Evolutionary conservation across 192 early-diverging fungal species (phyloP).

Genomic region (Coemansia aciculifera): DNA sequence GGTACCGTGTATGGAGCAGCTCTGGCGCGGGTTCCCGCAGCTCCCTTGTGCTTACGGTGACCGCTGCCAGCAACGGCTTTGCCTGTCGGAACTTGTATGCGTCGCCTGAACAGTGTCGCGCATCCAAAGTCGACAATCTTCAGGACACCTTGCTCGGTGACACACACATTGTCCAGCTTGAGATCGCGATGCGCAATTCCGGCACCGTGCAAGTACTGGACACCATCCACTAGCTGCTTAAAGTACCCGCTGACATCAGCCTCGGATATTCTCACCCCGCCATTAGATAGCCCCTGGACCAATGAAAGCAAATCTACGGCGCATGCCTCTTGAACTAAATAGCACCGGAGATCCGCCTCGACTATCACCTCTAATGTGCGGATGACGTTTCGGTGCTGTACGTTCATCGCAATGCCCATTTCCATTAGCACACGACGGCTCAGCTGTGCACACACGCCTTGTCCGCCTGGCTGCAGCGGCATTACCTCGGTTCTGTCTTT

Average conservation of each 20-base stretch:
- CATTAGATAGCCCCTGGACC: conserved; percentile 55
- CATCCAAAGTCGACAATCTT: conserved; percentile 90
- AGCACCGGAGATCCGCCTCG: conserved; percentile 60
- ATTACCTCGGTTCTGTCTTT: background rate
- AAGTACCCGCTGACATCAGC: conserved; percentile 80
- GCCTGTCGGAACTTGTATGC: conserved; percentile 6
- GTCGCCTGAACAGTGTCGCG: conserved; percentile 46
- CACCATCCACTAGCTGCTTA: conserved; percentile 68
- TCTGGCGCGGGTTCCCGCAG: conserved; percentile 11
- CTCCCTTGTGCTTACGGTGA: background rate
- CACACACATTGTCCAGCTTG: conserved; percentile 90
- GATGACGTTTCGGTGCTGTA: conserved; percentile 70
- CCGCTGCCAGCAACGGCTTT: background rate
- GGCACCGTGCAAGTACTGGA: conserved; percentile 79
- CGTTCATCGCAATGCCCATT: conserved; percentile 43
- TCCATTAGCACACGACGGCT: conserved; percentile 45
- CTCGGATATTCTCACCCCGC: conserved; percentile 27
- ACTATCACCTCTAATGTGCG: conserved; percentile 69
- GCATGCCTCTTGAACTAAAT: conserved; percentile 84
- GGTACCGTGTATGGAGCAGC: conserved; percentile 27
- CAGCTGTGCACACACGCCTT: background rate
- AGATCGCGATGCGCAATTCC: conserved; percentile 85
- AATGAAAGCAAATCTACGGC: conserved; percentile 77
- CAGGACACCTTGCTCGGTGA: conserved; percentile 62
- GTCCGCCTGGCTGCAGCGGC: background rate